Evolutionary conservation across 768 basidiomycete species (phyloP).

Genomic region (Termitomyces bulborhizus): DNA sequence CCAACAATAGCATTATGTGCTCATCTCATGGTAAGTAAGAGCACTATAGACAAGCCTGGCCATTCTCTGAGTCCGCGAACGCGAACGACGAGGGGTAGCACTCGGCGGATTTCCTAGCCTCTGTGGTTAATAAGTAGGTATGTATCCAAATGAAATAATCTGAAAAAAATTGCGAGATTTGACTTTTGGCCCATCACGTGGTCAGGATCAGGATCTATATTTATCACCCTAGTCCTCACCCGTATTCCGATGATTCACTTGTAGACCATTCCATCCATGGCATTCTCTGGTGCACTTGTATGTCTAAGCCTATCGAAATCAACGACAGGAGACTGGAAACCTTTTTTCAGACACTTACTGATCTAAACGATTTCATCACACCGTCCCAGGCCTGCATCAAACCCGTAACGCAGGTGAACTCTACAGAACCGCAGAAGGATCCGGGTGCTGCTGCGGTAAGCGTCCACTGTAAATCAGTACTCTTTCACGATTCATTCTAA

Average conservation of each 20-base stretch:
- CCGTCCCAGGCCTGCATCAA: conserved; percentile 98
- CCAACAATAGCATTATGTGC: too few relatives aligned
- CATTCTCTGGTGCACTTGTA: conserved; percentile 84
- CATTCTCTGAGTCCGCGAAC: too few relatives aligned
- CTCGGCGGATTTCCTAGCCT: too few relatives aligned
- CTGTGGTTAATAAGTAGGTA: too few relatives aligned
- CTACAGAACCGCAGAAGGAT: conserved; percentile 20
- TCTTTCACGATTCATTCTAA: neutral
- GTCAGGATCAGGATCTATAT: too few relatives aligned
- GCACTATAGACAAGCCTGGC: too few relatives aligned
- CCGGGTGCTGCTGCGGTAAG: conserved; percentile 32
- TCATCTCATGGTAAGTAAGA: too few relatives aligned
- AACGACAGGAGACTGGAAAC: neutral
- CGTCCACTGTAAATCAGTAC: neutral
- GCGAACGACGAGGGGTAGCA: too few relatives aligned
- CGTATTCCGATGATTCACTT: conserved; percentile 1
- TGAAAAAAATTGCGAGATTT: too few relatives aligned
- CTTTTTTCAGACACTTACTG: conserved; percentile 68
- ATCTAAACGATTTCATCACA: conserved; percentile 95
- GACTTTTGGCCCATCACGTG: too few relatives aligned
- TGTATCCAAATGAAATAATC: too few relatives aligned
- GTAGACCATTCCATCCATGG: conserved; percentile 39
- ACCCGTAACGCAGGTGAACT: conserved; percentile 59
- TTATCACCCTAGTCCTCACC: too few relatives aligned
- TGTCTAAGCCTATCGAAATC: conserved; percentile 19